Evolutionary conservation across 805 yeast species (phyloP).

Genomic region (Starmerella vitae): DNA sequence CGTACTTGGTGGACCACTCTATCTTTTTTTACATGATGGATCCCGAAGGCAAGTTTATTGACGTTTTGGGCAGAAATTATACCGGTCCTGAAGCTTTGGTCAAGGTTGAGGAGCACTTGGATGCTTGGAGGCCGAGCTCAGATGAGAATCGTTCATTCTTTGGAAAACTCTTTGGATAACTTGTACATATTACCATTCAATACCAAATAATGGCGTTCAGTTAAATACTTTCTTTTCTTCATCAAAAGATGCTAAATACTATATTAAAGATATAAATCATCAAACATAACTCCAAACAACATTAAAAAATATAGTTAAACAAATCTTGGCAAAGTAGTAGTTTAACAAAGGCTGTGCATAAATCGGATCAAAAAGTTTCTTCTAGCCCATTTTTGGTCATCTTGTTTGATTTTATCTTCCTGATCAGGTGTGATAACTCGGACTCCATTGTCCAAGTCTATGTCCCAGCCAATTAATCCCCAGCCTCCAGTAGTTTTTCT

Average conservation of each 20-base stretch:
- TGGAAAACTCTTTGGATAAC: conserved; percentile 11
- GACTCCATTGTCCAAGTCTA: conserved; percentile 16
- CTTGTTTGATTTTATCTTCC: conserved; percentile 33
- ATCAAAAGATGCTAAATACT: not conserved
- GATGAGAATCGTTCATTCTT: conserved; percentile 15
- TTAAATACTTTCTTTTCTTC: too few relatives aligned
- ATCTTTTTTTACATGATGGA: conserved; percentile 96
- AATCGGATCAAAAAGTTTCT: conserved; percentile 19
- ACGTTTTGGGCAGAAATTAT: conserved; percentile 85
- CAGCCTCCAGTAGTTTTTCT: conserved; percentile 12
- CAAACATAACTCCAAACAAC: not conserved
- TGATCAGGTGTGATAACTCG: conserved; percentile 11
- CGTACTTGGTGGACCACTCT: conserved; percentile 92
- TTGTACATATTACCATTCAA: not conserved
- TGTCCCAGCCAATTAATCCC: conserved; percentile 9
- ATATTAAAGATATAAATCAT: not conserved
- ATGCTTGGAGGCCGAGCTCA: conserved; percentile 49
- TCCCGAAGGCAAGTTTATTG: conserved; percentile 92
- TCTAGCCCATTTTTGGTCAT: conserved; percentile 30
- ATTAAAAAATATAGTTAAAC: too few relatives aligned
- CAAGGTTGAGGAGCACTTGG: conserved; percentile 62
- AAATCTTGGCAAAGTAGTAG: too few relatives aligned
- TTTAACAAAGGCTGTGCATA: conserved; percentile 5
- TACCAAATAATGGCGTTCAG: too few relatives aligned
- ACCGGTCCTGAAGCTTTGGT: conserved; percentile 64